Base-by-base conservation (phyloP, 2,329 filamentous ascomycete genomes). In the Xylariales sp. region DNA sequence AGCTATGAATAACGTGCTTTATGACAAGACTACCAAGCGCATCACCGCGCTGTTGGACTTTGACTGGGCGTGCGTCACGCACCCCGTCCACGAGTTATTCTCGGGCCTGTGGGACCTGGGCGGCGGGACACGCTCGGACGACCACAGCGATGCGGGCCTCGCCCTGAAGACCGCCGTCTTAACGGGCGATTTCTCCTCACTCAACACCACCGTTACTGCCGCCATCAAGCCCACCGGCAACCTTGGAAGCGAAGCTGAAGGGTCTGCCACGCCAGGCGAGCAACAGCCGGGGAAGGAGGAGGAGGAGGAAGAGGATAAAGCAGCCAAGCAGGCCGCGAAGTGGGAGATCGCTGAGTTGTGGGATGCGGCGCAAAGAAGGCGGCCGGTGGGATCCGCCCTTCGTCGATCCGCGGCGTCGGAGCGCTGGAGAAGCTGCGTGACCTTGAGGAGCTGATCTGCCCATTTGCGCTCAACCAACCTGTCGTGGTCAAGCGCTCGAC, bases 1-100 rank as follows among this genome's bases (percentile, higher is more conserved):
- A 39, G 53, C 49, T 2, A 51, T 34, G 37, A 51, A 53, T 30
- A 58, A 59, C 27, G 37, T 56, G 5, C 45, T 56, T 4, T 55
- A 33, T 29, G 49, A 59, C 18, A 30, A 30, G 2, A 33, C 10
- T 4, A 44, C 45, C 6, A 45, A 45, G 10, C 40, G 35, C n/a
- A 39, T 57, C 20, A 54, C 52, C 0, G 50, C 42, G 2, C 16
- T 58, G 6, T 37, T 59, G 6, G 55, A 58, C 25, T 58, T 56
- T 30, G 55, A 57, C 40, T 58, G 31, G 15, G 44, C 54, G 2
- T 34, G 18, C 5, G 20, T 57, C 13, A 40, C 45, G 0, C 48
- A 58, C 19, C 53, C 51, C 1, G 32, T 27, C 11, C 44, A 57
- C 2, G 54, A 56, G 29, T 55, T 52, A 34, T 37, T 54, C 13